Evolutionary conservation across 2,329 filamentous ascomycete species (phyloP).

Genomic region (Penicillium hordei): DNA sequence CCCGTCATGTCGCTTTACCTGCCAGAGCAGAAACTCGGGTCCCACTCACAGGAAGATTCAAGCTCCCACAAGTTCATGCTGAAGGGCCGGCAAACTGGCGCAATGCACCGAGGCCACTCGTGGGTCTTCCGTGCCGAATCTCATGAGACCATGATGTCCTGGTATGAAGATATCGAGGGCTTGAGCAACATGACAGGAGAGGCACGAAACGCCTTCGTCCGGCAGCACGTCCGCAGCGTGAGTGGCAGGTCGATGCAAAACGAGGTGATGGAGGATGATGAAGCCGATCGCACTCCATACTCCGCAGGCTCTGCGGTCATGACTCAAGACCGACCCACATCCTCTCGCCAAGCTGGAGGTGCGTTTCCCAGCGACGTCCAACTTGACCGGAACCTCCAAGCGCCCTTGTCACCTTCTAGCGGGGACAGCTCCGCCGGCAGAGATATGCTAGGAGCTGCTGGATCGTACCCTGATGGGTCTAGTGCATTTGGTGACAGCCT

Average conservation of each 20-base stretch:
- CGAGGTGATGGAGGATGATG: conserved; percentile 74
- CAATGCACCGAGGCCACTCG: conserved; percentile 78
- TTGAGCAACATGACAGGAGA: conserved; percentile 86
- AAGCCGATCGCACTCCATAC: conserved; percentile 65
- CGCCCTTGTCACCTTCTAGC: conserved; percentile 76
- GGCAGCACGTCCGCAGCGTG: conserved; percentile 73
- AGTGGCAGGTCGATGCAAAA: conserved; percentile 70
- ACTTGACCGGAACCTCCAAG: conserved; percentile 81
- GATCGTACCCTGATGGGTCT: conserved; percentile 53
- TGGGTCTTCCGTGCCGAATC: conserved; percentile 69
- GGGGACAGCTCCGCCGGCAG: conserved; percentile 71
- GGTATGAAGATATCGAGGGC: conserved; percentile 89
- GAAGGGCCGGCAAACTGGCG: conserved; percentile 89
- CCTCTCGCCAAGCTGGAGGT: conserved; percentile 78
- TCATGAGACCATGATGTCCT: conserved; percentile 94
- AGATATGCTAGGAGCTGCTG: conserved; percentile 61
- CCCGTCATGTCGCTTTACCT: conserved; percentile 96
- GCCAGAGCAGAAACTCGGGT: conserved; percentile 91
- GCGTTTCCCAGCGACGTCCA: conserved; percentile 94
- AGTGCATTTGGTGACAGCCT: conserved; percentile 37
- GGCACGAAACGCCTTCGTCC: conserved; percentile 83
- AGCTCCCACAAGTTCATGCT: conserved; percentile 97
- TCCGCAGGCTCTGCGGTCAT: conserved; percentile 55
- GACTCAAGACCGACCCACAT: conserved; percentile 39
- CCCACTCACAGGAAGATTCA: conserved; percentile 77